Base-by-base conservation (phyloP, 73 alveolate genomes). In the Paramecium primaurelia region DNA sequence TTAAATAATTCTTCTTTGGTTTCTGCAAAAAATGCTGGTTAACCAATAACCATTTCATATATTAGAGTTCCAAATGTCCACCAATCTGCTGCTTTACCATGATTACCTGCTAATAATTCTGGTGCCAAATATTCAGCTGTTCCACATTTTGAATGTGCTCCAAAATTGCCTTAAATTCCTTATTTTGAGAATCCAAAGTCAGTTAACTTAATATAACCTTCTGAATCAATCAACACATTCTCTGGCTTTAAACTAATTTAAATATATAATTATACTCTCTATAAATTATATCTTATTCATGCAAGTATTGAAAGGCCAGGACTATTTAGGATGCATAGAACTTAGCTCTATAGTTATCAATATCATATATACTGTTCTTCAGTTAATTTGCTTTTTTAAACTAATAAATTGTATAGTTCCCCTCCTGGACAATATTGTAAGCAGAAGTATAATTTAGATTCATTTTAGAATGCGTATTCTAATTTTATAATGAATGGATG, bases 81-180 rank as follows among this genome's bases (percentile, higher is more conserved):
- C 98, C 98, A 95, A 95, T 95, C 98, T 3, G 93, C 98, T 14
- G 98, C 97, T 87, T 95, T 95, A 6, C 98, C 98, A 95, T 95
- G 98, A 3, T 96, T 96, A 42, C 94, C 93, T 86, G 88, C 95
- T 45, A 88, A 69, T 28, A 97, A 96, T 94, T 97, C 99, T 6
- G 99, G 99, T 14, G 99, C 99, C 73, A 97, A 92, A 88, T 97
- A 97, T 87, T 97, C 99, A 1, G 99, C 99, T 14, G 98, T 95
- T 22, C 99, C 99, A 86, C 99, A 96, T 34, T 47, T 45, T 8
- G 93, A 88, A 69, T 68, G 86, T 22, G 90, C 93, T 42, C 86
- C 93, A 37, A 69, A 42, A 42, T 88, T 88, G 2, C 86, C 60
- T 40, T 64, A 38, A 25, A 88, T 59, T 44, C 86, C 89, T 49